Base-by-base conservation (phyloP, 768 basidiomycete genomes). In the Russula vinacea region DNA sequence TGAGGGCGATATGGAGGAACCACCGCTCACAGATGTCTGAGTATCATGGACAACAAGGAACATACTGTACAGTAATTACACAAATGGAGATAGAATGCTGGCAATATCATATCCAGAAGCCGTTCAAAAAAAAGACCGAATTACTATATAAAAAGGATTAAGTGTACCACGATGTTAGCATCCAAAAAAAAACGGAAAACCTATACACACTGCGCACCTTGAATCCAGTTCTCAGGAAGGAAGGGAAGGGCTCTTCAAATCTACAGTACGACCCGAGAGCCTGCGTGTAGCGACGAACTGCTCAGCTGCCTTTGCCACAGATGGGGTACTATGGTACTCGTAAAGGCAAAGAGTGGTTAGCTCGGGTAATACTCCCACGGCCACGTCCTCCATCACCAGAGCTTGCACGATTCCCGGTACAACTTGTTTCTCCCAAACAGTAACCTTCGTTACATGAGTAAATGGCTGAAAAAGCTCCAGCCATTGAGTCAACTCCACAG, bases 331-430 rank as follows among this genome's bases (percentile, higher is more conserved):
- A 16, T 17, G 33, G 37, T 26, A 39, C 9, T 35, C 35, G 1
- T 7, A 1, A 26, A 56, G 13, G 26, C n/a, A 5, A 14, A 56
- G 47, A 1, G 54, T 32, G 14, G 8, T 10, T 3, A 62, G 45
- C 5, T 24, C n/a, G 5, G 54, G 61, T 11, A 62, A 32, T 16
- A 61, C 7, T 5, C 19, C 60, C 16, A 26, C 3, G 45, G 24
- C 17, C 5, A 10, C 13, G 22, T 13, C 62, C 2, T 29, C 62
- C 0, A 24, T 47, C 33, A 16, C 57, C 17, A 47, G 35, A n/a
- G 47, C n/a, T 11, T 19, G 55, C n/a, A 42, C 49, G 32, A 62
- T 13, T 19, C 26, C 62, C 17, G 51, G 42, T 40, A 58, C 62
- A 9, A 58, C 32, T 58, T 39, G n/a, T 3, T n/a, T 22, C 3